These are phyloP conservation scores for Usnea hakonensis DNA, from an alignment of 495 filamentous ascomycete species.

Conservation along the genomic window DNA sequence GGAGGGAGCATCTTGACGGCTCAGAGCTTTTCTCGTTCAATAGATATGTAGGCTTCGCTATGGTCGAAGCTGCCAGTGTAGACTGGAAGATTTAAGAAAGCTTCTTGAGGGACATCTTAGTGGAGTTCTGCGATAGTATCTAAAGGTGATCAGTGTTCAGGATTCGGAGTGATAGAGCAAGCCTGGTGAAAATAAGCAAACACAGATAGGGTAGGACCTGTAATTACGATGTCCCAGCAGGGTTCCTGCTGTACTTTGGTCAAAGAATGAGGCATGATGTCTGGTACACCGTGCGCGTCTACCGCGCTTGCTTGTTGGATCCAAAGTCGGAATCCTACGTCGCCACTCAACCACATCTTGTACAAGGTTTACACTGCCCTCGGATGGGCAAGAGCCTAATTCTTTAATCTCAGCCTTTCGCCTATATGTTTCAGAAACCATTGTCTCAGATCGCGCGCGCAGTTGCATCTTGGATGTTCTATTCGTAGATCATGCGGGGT, in stretches of 20 bases:
- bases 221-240: not conserved
- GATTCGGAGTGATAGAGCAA: not conserved
- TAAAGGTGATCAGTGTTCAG: not conserved
- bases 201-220: no score
- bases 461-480: not conserved
- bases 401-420: not conserved
- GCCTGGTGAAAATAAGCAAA: not conserved
- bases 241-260: not conserved
- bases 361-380: not conserved
- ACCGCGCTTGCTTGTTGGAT: slow-evolving; percentile 1
- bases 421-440: not conserved
- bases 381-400: not conserved
- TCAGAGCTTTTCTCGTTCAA: not conserved
- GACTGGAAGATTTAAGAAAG: not conserved
- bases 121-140: not conserved
- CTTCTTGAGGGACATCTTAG: not conserved
- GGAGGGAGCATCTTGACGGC: slow-evolving; percentile 53
- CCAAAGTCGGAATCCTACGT: not conserved
- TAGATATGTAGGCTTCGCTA: not conserved
- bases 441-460: not conserved
- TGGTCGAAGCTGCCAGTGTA: not conserved
- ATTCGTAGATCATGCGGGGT: not conserved
- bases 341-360: not conserved
- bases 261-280: not conserved
- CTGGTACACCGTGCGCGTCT: not conserved